phyloP scores from a whole-genome alignment of 768 basidiomycete species.

The Suillus decipiens region DNA sequence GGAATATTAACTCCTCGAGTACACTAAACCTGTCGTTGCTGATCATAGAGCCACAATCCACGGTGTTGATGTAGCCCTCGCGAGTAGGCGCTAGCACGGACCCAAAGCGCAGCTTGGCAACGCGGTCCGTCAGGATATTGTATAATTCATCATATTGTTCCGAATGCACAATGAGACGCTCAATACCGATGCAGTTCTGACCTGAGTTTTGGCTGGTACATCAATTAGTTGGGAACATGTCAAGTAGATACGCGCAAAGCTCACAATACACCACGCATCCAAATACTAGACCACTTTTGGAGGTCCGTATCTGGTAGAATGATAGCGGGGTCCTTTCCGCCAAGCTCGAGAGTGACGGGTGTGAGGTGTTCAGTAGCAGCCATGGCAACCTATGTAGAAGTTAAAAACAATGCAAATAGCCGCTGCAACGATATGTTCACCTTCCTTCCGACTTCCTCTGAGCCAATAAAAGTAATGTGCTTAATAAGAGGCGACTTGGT shows the following conservation, averaged over 20 bases:
- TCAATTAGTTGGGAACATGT: conserved; percentile 1
- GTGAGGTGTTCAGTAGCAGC: conserved; percentile 87
- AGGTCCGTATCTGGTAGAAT: conserved; percentile 86
- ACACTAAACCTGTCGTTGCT: conserved; percentile 66
- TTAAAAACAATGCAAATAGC: neutral
- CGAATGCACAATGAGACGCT: conserved; percentile 85
- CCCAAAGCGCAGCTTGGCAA: conserved; percentile 71
- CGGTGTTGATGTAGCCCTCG: conserved; percentile 68
- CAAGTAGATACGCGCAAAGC: conserved; percentile 31
- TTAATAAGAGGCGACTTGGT: conserved; percentile 80
- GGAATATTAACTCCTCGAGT: conserved; percentile 66
- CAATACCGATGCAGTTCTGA: conserved; percentile 97
- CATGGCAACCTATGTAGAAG: conserved; percentile 59
- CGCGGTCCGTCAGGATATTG: conserved; percentile 61
- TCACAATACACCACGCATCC: conserved; percentile 92
- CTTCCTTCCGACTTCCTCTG: conserved; percentile 74
- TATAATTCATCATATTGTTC: conserved; percentile 78
- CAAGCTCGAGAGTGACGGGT: conserved; percentile 91
- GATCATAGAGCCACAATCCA: conserved; percentile 92
- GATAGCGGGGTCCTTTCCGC: conserved; percentile 93
- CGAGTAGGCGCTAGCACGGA: conserved; percentile 67
- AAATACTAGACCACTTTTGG: conserved; percentile 73
- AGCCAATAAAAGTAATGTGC: conserved; percentile 95
- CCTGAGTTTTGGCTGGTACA: conserved; percentile 79
- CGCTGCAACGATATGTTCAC: conserved; percentile 38